Percentiles rank a stretch among this genome's conserved stretches.
Evolutionary conservation across 805 yeast species (phyloP).

Genomic region (Metschnikowia proteae): DNA sequence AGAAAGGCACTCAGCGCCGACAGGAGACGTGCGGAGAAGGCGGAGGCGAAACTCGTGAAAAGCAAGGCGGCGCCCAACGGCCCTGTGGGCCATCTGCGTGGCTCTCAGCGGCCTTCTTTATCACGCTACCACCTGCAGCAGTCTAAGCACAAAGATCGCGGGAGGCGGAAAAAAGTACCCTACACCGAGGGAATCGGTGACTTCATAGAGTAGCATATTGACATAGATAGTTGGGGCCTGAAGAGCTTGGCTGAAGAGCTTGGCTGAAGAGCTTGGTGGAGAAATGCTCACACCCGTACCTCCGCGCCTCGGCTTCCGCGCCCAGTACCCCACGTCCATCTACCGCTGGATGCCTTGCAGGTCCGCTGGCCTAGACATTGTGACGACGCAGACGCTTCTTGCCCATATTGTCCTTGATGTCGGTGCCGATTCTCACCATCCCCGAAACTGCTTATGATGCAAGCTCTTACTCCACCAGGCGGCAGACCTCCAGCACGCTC

Average conservation of each 20-base stretch:
- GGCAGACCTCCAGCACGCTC: constrained; percentile 23
- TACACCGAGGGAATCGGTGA: constrained; percentile 25
- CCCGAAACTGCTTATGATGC: constrained; percentile 41
- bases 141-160: background rate
- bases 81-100: background rate
- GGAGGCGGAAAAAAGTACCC: constrained; percentile 14
- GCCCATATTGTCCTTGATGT: constrained; percentile 5
- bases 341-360: too few relatives aligned
- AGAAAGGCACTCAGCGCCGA: constrained; percentile 16
- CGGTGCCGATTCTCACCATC: constrained; percentile 35
- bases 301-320: constrained; percentile 9
- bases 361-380: background rate
- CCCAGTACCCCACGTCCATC: background rate
- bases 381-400: background rate
- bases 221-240: constrained; percentile 4
- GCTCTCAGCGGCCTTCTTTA: constrained; percentile 8
- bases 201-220: constrained; percentile 20
- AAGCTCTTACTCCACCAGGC: constrained; percentile 18
- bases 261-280: too few relatives aligned
- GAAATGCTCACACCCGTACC: constrained; percentile 9
- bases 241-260: too few relatives aligned
- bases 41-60: background rate
- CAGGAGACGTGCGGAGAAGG: constrained; percentile 10
- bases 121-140: constrained; percentile 2
- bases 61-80: background rate